Evolutionary conservation across 2,329 filamentous ascomycete species (phyloP), one percentile per base, ranked within the genome.

Genomic region (Xylariaceae sp.): DNA sequence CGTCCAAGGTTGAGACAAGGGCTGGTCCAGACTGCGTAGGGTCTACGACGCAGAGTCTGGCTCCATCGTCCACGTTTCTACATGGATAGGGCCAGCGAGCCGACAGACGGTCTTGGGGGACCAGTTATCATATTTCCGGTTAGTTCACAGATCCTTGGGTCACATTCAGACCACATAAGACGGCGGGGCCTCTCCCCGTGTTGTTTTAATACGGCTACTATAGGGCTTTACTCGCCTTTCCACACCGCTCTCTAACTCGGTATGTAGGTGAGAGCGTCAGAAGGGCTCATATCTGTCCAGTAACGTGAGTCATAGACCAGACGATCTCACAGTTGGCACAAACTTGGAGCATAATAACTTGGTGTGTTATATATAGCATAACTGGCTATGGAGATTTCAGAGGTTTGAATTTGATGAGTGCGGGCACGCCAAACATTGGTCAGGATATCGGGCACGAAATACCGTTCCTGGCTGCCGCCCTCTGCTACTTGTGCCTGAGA

Each of bases 111-210:
- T 20, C 20, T 52, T 55, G 44, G 60, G 44, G 49, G n/a, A n/a
- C n/a, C 42, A 21, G 43, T 54, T n/a, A 37, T n/a, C 60, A 58
- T 60, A 60, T 62, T 59, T 60, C 60, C 57, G 60, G 60, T 58
- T 62, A 57, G 60, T 20, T 20, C 44, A 43, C 57, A 18, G 37
- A 52, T 20, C 51, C 56, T 60, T 56, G 54, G 42, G 23, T 54
- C 23, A 37, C 32, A 37, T 37, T 37, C 32, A 37, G 32, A 37
- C 32, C 12, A 37, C 32, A 32, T 32, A 26, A 37, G 9, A 20
- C 41, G 20, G 20, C 20, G 21, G 20, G n/a, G 23, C 44, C 44
- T 46, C 7, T 10, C 16, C 20, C 21, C n/a, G n/a, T 20, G n/a
- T 46, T 18, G n/a, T 23, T 29, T 29, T n/a, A 32, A 14, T 19